Evolutionary conservation across 257 asterid genomes (phyloP).

Genomic region (Sherardia arvensis): DNA sequence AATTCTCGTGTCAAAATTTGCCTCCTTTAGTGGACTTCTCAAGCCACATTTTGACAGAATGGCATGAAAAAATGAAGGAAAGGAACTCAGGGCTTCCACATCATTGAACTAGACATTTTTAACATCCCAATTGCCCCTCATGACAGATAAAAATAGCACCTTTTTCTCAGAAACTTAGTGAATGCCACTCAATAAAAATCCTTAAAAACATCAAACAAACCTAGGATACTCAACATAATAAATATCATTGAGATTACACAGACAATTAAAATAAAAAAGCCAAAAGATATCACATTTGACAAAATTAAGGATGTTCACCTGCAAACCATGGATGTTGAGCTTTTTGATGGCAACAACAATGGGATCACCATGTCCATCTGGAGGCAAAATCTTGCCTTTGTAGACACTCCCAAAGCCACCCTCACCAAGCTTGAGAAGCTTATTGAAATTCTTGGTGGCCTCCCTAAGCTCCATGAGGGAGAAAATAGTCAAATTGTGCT

Average conservation of each 20-base stretch:
- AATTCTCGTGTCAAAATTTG: background rate
- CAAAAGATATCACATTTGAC: background rate
- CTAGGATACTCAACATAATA: too few species aligned
- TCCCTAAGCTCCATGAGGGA: conserved; percentile 58
- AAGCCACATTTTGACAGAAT: background rate
- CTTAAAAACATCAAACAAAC: background rate
- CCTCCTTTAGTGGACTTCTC: background rate
- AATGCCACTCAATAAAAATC: too few species aligned
- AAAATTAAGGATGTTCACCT: conserved; percentile 42
- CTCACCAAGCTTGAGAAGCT: conserved; percentile 67
- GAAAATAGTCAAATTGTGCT: conserved; percentile 47
- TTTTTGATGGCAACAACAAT: conserved; percentile 68
- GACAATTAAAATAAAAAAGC: background rate
- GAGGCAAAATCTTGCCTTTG: conserved; percentile 47
- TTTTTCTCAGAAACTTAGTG: background rate
- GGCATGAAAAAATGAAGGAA: background rate
- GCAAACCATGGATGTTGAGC: conserved; percentile 64
- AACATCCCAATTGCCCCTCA: background rate
- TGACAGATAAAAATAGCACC: background rate
- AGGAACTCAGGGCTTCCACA: background rate
- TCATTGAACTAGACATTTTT: too few species aligned
- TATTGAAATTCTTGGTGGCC: conserved; percentile 61
- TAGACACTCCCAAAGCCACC: conserved; percentile 95
- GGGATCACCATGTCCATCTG: conserved; percentile 30
- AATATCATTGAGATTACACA: too few species aligned